A percentile compares a stretch with the other conserved stretches of the same genome.
Evolutionary conservation across 148 eudicot genomes (phyloP).

Genomic region (Talinum fruticosum): DNA sequence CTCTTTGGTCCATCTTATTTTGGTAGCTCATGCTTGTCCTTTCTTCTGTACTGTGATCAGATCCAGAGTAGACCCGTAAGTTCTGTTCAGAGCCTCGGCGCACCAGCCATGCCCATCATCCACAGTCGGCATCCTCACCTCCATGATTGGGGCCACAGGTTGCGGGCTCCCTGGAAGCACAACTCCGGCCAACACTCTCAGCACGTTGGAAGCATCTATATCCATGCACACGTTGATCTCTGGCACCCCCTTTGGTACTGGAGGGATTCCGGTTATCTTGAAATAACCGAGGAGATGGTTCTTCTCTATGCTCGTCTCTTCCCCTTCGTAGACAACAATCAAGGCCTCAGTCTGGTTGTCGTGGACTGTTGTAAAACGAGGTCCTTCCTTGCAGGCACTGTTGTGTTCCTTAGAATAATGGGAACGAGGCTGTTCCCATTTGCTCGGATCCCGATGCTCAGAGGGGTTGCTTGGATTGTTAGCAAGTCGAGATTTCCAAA

Average conservation of each 20-base stretch:
- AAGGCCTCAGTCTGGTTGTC: constrained; percentile 75
- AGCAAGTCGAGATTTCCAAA: constrained; percentile 76
- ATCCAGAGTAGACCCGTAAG: constrained; percentile 59
- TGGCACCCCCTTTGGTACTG: constrained; percentile 64
- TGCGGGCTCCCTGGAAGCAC: constrained; percentile 49
- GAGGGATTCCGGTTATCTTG: constrained; percentile 69
- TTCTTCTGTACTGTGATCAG: constrained; percentile 52
- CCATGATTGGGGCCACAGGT: constrained; percentile 62
- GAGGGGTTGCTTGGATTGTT: constrained; percentile 81
- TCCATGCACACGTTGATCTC: constrained; percentile 80
- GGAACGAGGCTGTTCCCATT: constrained; percentile 60
- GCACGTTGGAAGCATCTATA: constrained; percentile 67
- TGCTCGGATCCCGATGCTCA: constrained; percentile 67
- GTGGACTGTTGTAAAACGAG: constrained; percentile 59
- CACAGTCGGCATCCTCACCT: constrained; percentile 87
- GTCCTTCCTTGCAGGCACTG: constrained; percentile 66
- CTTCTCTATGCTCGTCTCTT: constrained; percentile 44
- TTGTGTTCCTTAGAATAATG: constrained; percentile 55
- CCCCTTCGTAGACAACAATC: constrained; percentile 75
- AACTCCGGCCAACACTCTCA: constrained; percentile 66
- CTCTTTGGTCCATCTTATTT: neutral
- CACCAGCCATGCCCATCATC: constrained; percentile 94
- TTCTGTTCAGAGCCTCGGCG: constrained; percentile 58
- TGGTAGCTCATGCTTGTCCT: constrained; percentile 25
- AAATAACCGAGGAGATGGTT: constrained; percentile 79